phyloP scores from a whole-genome alignment of 352 stramenopile genomes.

The Blastocystis hominis region DNA sequence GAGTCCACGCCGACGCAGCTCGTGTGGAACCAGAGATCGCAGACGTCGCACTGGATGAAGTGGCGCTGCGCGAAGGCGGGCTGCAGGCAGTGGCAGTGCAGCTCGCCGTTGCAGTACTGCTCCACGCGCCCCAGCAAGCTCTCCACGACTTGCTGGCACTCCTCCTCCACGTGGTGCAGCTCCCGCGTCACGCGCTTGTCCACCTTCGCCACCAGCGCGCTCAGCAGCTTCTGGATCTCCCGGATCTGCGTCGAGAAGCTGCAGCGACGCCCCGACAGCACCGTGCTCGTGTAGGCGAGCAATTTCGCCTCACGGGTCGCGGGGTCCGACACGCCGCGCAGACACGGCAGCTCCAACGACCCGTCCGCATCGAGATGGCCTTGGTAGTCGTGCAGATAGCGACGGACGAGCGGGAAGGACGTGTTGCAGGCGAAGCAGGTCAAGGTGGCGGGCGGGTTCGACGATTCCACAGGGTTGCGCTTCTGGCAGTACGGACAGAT shows the following conservation, averaged over 20 bases:
- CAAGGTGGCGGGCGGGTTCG: neutral
- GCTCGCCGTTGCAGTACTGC: constrained; percentile 6
- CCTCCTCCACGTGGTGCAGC: neutral
- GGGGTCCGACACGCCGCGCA: neutral
- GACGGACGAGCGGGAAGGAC: neutral
- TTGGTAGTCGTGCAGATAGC: neutral
- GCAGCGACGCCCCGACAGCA: constrained; percentile 23
- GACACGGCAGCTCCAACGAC: constrained; percentile 37
- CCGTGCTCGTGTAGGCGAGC: neutral
- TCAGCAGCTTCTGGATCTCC: constrained; percentile 32
- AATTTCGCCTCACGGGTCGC: neutral
- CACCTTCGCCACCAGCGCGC: neutral
- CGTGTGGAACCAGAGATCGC: constrained; percentile 51
- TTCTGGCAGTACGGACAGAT: constrained; percentile 34
- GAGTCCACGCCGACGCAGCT: constrained; percentile 14
- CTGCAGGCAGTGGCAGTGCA: constrained; percentile 25
- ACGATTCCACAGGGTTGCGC: neutral
- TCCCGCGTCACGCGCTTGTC: neutral
- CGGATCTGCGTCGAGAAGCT: neutral
- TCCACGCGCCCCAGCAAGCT: neutral
- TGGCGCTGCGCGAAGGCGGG: constrained; percentile 11
- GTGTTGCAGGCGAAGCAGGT: neutral
- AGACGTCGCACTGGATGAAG: constrained; percentile 52
- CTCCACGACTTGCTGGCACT: constrained; percentile 1
- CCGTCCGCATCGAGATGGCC: neutral